Percentiles rank a stretch among this genome's conserved stretches.
Conservation (phyloP, 805 yeast genomes). For the Yarrowia osloensis region DNA sequence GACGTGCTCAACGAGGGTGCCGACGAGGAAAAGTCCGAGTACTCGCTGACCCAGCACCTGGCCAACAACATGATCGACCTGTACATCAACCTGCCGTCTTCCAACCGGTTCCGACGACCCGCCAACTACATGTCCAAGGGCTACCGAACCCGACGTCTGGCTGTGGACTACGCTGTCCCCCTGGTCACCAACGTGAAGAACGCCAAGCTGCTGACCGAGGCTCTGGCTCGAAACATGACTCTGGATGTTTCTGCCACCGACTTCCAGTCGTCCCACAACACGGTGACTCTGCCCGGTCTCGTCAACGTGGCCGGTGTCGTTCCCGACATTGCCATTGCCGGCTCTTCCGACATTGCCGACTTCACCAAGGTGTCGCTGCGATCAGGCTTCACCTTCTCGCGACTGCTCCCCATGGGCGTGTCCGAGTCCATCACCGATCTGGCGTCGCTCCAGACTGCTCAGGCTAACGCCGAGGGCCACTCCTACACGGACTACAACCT, state of each 20-base stretch:
- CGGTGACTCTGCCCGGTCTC: slow-evolving; percentile 81
- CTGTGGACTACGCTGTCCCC: slow-evolving; percentile 97
- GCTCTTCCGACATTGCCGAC: slow-evolving; percentile 60
- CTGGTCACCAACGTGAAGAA: slow-evolving; percentile 95
- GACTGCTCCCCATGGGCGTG: slow-evolving; percentile 71
- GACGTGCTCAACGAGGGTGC: slow-evolving; percentile 76
- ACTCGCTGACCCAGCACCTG: slow-evolving; percentile 92
- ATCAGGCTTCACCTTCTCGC: slow-evolving; percentile 85
- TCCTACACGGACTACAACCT: slow-evolving; percentile 79
- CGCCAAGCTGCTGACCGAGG: slow-evolving; percentile 94
- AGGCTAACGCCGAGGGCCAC: slow-evolving; percentile 54
- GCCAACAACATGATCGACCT: slow-evolving; percentile 95
- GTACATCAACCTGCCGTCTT: slow-evolving; percentile 94
- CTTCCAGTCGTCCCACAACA: slow-evolving; percentile 86
- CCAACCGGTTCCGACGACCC: slow-evolving; percentile 97
- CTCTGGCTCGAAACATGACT: slow-evolving; percentile 62
- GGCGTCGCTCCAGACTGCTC: slow-evolving; percentile 65
- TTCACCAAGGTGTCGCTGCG: slow-evolving; percentile 71
- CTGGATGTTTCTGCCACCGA: slow-evolving; percentile 75
- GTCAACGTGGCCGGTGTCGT: slow-evolving; percentile 78
- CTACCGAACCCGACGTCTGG: slow-evolving; percentile 98
- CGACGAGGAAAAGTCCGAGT: slow-evolving; percentile 84
- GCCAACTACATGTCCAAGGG: slow-evolving; percentile 98
- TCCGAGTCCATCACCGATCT: slow-evolving; percentile 67
- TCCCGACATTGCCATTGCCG: slow-evolving; percentile 59